Conservation (phyloP, 805 yeast species). For the Metschnikowia similis region DNA sequence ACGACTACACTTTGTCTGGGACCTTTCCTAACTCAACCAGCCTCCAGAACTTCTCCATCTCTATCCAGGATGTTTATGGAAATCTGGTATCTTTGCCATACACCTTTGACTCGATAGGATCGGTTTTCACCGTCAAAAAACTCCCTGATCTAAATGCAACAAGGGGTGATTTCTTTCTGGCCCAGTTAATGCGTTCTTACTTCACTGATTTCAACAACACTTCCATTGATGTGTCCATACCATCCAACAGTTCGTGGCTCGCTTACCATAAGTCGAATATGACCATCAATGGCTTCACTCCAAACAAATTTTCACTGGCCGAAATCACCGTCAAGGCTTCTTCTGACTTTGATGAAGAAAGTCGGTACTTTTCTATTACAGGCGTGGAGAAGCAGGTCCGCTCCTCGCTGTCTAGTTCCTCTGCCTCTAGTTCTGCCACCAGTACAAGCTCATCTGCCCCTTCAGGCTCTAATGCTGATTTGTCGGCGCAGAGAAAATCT, state of each 20-base stretch:
- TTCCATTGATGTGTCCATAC: conserved; percentile 41
- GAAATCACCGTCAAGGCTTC: conserved; percentile 28
- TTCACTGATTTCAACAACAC: conserved; percentile 55
- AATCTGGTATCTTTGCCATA: conserved; percentile 58
- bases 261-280: conserved; percentile 52
- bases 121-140: conserved; percentile 52
- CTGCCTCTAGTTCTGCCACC: conserved; percentile 28
- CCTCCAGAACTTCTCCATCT: conserved; percentile 47
- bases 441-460: conserved; percentile 24
- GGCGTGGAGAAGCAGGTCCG: conserved; percentile 35
- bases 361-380: conserved; percentile 45
- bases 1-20: conserved; percentile 47
- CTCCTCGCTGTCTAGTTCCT: conserved; percentile 19
- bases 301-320: conserved; percentile 23
- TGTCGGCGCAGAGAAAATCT: conserved; percentile 12
- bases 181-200: conserved; percentile 49
- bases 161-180: conserved; percentile 54
- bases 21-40: conserved; percentile 47
- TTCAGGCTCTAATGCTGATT: conserved; percentile 23
- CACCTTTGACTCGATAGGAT: conserved; percentile 48
- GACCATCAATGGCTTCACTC: conserved; percentile 68
- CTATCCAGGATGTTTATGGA: conserved; percentile 54
- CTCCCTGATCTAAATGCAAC: conserved; percentile 67
- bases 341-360: conserved; percentile 26
- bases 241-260: conserved; percentile 55